Evolutionary conservation across 2,329 filamentous ascomycete genomes (phyloP).

Genomic region (Rutstroemia sp.): DNA sequence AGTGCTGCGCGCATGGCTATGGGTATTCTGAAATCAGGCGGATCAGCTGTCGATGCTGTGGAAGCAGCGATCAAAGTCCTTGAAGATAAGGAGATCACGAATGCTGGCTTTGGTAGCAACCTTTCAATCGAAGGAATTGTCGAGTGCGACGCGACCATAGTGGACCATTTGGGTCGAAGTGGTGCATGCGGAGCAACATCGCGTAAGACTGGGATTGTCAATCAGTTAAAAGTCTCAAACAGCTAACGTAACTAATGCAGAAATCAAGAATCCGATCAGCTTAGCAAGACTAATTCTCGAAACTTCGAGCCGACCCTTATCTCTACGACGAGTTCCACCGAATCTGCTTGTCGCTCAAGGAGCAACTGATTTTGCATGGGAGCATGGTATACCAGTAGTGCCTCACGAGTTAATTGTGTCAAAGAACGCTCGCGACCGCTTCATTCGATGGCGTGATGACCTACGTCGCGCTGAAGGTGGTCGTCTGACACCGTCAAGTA

Average conservation of each 20-base stretch:
- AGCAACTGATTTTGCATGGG: slow-evolving; percentile 76
- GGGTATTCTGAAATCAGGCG: slow-evolving; percentile 70
- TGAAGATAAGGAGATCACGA: slow-evolving; percentile 93
- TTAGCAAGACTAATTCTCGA: slow-evolving; percentile 80
- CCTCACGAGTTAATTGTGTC: slow-evolving; percentile 75
- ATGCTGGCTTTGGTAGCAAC: slow-evolving; percentile 94
- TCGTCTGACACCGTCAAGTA: slow-evolving; percentile 22
- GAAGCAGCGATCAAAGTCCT: slow-evolving; percentile 82
- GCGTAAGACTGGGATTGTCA: slow-evolving; percentile 50
- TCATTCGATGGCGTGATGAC: slow-evolving; percentile 69
- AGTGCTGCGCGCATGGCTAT: slow-evolving; percentile 83
- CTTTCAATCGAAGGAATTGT: slow-evolving; percentile 83
- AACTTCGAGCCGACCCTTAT: slow-evolving; percentile 66
- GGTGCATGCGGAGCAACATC: slow-evolving; percentile 88
- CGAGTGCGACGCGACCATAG: slow-evolving; percentile 89
- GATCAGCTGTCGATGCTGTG: slow-evolving; percentile 77
- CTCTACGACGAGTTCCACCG: slow-evolving; percentile 80
- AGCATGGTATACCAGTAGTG: slow-evolving; percentile 67
- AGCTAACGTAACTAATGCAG: slow-evolving; percentile 37
- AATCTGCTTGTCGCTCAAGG: slow-evolving; percentile 85
- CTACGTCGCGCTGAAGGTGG: slow-evolving; percentile 53
- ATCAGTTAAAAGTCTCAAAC: not conserved
- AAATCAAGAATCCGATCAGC: slow-evolving; percentile 87
- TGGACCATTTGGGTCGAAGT: slow-evolving; percentile 85
- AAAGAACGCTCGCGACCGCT: slow-evolving; percentile 69